Evolutionary conservation across 495 filamentous ascomycete genomes (phyloP), one percentile per base, ranked within the genome.

Genomic region (Aspergillus biplanus): DNA sequence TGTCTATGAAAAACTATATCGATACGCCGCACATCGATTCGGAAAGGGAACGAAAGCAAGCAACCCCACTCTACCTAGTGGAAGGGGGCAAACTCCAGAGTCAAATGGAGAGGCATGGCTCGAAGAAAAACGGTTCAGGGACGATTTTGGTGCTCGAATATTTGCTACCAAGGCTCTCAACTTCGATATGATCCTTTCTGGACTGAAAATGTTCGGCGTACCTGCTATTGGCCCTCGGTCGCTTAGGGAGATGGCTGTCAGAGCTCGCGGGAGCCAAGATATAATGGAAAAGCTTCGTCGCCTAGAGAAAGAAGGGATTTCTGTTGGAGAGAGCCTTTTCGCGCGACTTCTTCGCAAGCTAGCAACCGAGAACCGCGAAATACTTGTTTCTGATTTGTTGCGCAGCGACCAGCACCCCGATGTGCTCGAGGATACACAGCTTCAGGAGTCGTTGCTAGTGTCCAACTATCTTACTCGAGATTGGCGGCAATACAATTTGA

Each of bases 341-440:
- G 75, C 82, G 1, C 75, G 80, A 33, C 67, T 90, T 11, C 65
- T 93, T 13, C 76, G 82, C 50, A 82, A 83, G 63, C 77, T 92
- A 27, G 86, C 86, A 9, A 64, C 62, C 6, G 76, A 85, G 58
- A 78, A 83, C 6, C 82, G 88, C 13, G 74, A 77, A 1, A 80
- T 85, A 5, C 72, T 89, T 53, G 78, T 93, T 11, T 71, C 81
- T 12, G 79, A 83, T 59, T 67, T 96, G 3, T 68, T 94, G 2
- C 66, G 80, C 27, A 88, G 85, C 55, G 91, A 94, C 67, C 86
- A 92, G 49, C 90, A 95, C 71, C 90, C 90, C 0, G 90, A 92
- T 62, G 79, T 84, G 5, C 85, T 90, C 31, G 90, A 92, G 58
- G 87, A 96, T 71, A 52, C 52, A 0, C 46, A 75, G 1, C 65